phyloP scores from a whole-genome alignment of 2,329 filamentous ascomycete species.

The Aspergillus felis region DNA sequence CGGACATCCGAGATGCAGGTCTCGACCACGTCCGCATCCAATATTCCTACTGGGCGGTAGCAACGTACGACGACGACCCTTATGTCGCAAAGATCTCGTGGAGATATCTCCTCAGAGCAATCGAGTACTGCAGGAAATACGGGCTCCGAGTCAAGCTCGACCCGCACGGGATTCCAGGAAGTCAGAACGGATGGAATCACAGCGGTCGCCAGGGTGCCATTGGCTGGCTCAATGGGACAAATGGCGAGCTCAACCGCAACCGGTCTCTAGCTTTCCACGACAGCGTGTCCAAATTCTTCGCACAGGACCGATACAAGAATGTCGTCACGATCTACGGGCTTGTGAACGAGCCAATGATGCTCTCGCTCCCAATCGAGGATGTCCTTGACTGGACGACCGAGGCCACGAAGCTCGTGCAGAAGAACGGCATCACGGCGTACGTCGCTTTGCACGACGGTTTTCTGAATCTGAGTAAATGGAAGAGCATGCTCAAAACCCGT shows the following conservation, averaged over 20 bases:
- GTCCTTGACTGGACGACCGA: slow-evolving; percentile 77
- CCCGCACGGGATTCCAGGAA: slow-evolving; percentile 84
- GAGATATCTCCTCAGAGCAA: slow-evolving; percentile 86
- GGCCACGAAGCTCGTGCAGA: slow-evolving; percentile 68
- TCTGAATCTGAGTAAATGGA: slow-evolving; percentile 85
- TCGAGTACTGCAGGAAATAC: slow-evolving; percentile 91
- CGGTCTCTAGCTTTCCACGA: slow-evolving; percentile 84
- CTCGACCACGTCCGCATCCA: slow-evolving; percentile 96
- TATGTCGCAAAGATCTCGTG: slow-evolving; percentile 84
- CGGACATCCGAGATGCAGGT: slow-evolving; percentile 78
- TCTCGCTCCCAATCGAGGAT: slow-evolving; percentile 57
- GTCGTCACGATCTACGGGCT: slow-evolving; percentile 90
- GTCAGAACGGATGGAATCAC: slow-evolving; percentile 98
- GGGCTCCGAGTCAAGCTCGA: slow-evolving; percentile 91
- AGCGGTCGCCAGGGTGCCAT: slow-evolving; percentile 78
- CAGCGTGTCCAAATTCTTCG: slow-evolving; percentile 84
- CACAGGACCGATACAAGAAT: slow-evolving; percentile 88
- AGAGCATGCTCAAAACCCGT: slow-evolving; percentile 70
- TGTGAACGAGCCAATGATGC: slow-evolving; percentile 91
- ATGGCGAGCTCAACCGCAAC: slow-evolving; percentile 73
- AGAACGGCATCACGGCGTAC: slow-evolving; percentile 68
- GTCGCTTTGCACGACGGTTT: slow-evolving; percentile 94
- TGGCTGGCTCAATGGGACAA: slow-evolving; percentile 84
- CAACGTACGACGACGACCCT: slow-evolving; percentile 77
- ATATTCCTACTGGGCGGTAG: slow-evolving; percentile 91